Conservation (phyloP, 306 rosid species). For the Prunus davidiana region DNA sequence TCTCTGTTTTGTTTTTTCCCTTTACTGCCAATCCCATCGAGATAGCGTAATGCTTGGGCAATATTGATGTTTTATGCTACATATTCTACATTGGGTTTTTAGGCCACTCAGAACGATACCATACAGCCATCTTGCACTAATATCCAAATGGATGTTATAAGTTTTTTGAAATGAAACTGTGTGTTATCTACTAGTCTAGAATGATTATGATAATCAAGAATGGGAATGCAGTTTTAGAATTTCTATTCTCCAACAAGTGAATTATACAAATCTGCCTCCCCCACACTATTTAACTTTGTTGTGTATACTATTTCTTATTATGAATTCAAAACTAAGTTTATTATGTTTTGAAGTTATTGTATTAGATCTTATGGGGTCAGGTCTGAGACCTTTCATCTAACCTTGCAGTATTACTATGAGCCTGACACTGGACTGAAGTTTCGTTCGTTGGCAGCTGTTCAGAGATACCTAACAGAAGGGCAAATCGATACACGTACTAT, state of each 20-base stretch:
- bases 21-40: not conserved
- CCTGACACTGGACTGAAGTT: constrained; percentile 45
- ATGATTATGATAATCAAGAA: not conserved
- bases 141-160: not conserved
- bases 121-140: not conserved
- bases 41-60: not conserved
- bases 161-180: not conserved
- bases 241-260: not conserved
- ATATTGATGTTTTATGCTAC: not conserved
- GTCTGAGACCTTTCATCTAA: not conserved
- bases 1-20: too few species aligned
- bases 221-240: not conserved
- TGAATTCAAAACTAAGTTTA: not conserved
- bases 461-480: constrained; percentile 41
- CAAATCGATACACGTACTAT: not conserved
- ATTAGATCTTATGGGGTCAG: not conserved
- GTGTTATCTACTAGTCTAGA: not conserved
- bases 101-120: not conserved
- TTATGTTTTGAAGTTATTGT: not conserved
- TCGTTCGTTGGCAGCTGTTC: constrained; percentile 54
- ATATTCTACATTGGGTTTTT: not conserved
- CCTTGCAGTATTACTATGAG: constrained; percentile 55
- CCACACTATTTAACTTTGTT: not conserved
- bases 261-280: not conserved
- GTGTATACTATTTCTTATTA: not conserved